Base-by-base conservation (phyloP, 2,329 filamentous ascomycete species). In the Esteya vermicola region DNA sequence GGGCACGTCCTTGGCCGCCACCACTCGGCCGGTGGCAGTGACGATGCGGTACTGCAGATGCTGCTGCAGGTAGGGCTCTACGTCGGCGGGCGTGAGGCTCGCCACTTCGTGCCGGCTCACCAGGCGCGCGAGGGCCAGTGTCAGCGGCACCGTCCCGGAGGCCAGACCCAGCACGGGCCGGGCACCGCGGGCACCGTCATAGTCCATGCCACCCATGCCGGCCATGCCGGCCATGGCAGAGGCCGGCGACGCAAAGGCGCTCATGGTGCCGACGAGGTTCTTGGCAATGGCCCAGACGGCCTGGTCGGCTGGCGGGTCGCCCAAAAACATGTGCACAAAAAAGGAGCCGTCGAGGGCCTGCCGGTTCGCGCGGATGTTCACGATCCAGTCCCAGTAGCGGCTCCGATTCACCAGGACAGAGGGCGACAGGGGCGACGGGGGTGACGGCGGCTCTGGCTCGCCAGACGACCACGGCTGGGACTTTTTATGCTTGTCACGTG, bases 321-420 rank as follows among this genome's bases (percentile, higher is more conserved):
- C 81, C 2, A 85, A 53, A 57, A 86, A 88, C 43, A 88, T 61
- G 52, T 79, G 72, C 18, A 89, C 62, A 0, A 64, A 66, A 50
- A 79, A 84, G 0, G 78, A 73, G 1, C 68, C 70, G 10, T 68
- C 62, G 9, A 81, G 56, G 3, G 73, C 72, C 42, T 72, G 68
- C 45, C 75, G 78, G 40, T 67, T 62, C 19, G 78, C 72, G 14
- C 64, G 61, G 33, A 88, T 67, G 50, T 81, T 83, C 48, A 73
- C 75, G 20, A 77, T 65, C 72, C 82, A 89, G 49, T 88, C 70
- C 6, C 62, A 64, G 50, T 76, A 75, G 9, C 52, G 52, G 33
- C 57, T 56, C n/a, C n/a, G n/a, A 12, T 63, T 49, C 3, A 54
- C 51, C 27, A 68, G 54, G 7, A 67, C 38, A 9, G 36, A 44